These are phyloP conservation scores for Kazachstania kunashirensis DNA, from an alignment of 805 yeast species.

Conservation along the genomic window DNA sequence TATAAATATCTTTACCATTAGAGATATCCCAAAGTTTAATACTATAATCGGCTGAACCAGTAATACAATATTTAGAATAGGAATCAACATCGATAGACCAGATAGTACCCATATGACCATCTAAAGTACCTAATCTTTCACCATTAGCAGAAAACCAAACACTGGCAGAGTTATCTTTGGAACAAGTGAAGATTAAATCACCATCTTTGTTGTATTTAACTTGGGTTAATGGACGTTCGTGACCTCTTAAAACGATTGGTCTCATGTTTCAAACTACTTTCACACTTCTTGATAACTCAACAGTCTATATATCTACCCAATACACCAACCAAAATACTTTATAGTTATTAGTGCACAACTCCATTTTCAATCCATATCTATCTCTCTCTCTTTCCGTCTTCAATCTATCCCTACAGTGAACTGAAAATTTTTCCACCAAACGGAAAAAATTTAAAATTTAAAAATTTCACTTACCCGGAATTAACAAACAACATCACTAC, in stretches of 20 bases:
- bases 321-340: too few species aligned
- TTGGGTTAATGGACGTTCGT: slow-evolving; percentile 95
- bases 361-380: too few species aligned
- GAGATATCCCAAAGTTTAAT: slow-evolving; percentile 76
- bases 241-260: slow-evolving; percentile 76
- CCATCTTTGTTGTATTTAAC: slow-evolving; percentile 94
- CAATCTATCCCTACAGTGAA: too few species aligned
- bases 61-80: slow-evolving; percentile 57
- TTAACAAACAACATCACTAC: too few species aligned
- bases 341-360: too few species aligned
- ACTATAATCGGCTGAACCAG: slow-evolving; percentile 87
- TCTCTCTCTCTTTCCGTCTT: too few species aligned
- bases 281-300: too few species aligned
- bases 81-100: slow-evolving; percentile 86
- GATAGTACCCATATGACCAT: slow-evolving; percentile 85
- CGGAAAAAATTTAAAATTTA: too few species aligned
- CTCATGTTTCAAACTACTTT: too few species aligned
- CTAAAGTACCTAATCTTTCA: slow-evolving; percentile 89
- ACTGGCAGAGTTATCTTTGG: slow-evolving; percentile 82
- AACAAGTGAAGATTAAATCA: slow-evolving; percentile 81
- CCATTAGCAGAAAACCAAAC: slow-evolving; percentile 95
- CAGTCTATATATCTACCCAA: too few species aligned
- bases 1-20: slow-evolving; percentile 65
- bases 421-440: too few species aligned
- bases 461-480: too few species aligned